These are phyloP conservation scores for Harrya chromipes DNA, from an alignment of 768 basidiomycete genomes.

Conservation along the genomic window DNA sequence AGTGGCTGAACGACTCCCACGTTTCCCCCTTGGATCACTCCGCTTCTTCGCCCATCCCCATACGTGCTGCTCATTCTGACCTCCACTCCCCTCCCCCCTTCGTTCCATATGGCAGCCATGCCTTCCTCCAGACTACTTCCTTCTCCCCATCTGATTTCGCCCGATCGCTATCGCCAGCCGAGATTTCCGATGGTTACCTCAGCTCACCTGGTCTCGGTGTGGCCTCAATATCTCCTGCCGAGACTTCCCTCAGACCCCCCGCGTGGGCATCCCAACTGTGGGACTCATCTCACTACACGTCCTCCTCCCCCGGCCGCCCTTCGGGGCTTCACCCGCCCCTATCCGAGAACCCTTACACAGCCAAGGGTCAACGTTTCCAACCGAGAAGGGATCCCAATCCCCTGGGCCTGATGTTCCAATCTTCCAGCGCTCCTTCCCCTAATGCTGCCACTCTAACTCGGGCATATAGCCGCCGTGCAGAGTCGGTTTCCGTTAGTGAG, in stretches of 20 bases:
- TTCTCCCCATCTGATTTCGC: conserved; percentile 65
- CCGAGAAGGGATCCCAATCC: conserved; percentile 42
- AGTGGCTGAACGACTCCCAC: conserved; percentile 67
- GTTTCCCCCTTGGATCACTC: conserved; percentile 30
- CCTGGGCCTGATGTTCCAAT: conserved; percentile 60
- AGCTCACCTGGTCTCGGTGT: conserved; percentile 42
- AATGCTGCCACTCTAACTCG: conserved; percentile 50
- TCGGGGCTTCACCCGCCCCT: conserved; percentile 48
- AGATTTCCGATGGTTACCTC: conserved; percentile 47
- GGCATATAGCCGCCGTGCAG: conserved; percentile 63
- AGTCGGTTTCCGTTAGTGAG: conserved; percentile 56
- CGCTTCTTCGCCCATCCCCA: conserved; percentile 62
- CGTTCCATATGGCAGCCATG: conserved; percentile 45
- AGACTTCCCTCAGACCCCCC: conserved; percentile 57
- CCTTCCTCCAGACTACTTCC: conserved; percentile 46
- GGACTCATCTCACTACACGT: conserved; percentile 47
- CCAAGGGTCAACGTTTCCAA: conserved; percentile 36
- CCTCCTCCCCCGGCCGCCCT: conserved; percentile 43
- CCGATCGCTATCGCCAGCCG: conserved; percentile 56
- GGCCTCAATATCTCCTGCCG: conserved; percentile 58
- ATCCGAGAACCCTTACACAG: conserved; percentile 40
- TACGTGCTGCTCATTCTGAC: conserved; percentile 45
- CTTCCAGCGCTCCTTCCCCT: conserved; percentile 66
- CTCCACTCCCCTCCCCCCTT: conserved; percentile 46
- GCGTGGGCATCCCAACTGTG: conserved; percentile 68